Evolutionary conservation across 108 stramenopile species (phyloP), one percentile per base, ranked within the genome.

Genomic region (Pseudonitzschia multiseries): DNA sequence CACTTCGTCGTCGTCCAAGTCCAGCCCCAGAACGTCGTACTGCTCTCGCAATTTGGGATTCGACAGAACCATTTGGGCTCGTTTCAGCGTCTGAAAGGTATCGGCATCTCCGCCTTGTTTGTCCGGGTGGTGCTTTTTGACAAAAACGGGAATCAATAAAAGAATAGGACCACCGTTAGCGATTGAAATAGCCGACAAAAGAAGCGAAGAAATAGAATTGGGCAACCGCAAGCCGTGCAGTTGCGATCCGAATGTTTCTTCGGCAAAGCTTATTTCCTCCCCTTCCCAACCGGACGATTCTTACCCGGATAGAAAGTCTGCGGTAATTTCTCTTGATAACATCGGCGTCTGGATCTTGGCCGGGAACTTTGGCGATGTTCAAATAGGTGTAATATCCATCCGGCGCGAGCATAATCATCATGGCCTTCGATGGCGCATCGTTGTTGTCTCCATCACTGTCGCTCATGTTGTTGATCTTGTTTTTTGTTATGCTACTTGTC

Each of bases 381-480:
- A 94, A 80, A 71, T 91, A 91, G n/a, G 69, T 75, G 77, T 94
- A 94, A 69, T 94, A 94, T 13, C 93, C 93, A 77, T 94, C 93
- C 36, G 93, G 93, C 31, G 83, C 69, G 9, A 94, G 68, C 51
- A 94, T 76, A 65, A 79, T 43, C 65, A 86, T 77, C 64, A 93
- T 76, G 31, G 92, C 92, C 32, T 87, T 89, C 48, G 83, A 72
- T 13, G 83, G 78, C 64, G 44, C 17, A 50, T 50, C 54, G 17
- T 18, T 48, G 27, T 24, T 28, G 22, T 28, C 31, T 8, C 5
- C 31, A 15, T 59, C 29, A 59, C 29, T 24, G n/a, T 40, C 32
- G 29, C 32, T 63, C 36, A 63, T 63, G 31, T 63, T 24, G 57
- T 24, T 24, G 22, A n/a, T n/a, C n/a, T 24, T 59, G 57, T 24